Conservation (phyloP, 768 basidiomycete genomes). For the Lactarius pseudohatsudake region DNA sequence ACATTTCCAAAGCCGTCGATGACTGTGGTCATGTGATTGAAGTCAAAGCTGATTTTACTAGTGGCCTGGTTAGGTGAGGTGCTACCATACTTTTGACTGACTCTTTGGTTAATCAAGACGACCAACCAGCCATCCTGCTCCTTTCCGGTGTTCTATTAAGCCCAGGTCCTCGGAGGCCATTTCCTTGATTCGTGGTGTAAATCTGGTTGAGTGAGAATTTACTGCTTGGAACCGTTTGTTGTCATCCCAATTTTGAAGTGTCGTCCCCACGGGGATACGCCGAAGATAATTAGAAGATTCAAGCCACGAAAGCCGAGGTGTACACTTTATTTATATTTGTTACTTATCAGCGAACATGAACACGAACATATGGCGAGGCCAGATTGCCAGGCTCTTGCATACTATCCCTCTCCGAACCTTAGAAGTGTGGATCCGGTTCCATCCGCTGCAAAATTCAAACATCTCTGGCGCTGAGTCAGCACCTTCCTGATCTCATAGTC, state of each 20-base stretch:
- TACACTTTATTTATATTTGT: not conserved
- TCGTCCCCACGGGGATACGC: not conserved
- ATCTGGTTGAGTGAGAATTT: not conserved
- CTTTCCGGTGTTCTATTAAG: conserved; percentile 28
- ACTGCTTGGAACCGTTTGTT: not conserved
- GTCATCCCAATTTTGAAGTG: not conserved
- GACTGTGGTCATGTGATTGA: conserved; percentile 32
- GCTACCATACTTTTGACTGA: not conserved
- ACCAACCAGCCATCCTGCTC: not conserved
- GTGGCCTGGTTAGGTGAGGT: conserved; percentile 35
- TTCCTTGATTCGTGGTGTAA: conserved; percentile 27
- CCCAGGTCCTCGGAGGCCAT: conserved; percentile 33
- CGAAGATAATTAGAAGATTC: not conserved
- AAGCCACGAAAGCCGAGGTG: not conserved
- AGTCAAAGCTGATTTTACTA: conserved; percentile 30
- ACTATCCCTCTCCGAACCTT: no score
- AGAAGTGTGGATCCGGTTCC: no score
- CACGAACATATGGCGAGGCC: no score
- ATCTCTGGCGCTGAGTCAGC: no score
- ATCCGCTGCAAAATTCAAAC: no score
- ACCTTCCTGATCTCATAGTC: no score
- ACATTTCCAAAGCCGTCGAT: conserved; percentile 33
- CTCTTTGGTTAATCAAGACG: not conserved
- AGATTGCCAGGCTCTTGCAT: no score
- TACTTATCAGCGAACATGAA: not conserved